phyloP scores from a whole-genome alignment of 129 eudicot species.

The Lactuca sativa region DNA sequence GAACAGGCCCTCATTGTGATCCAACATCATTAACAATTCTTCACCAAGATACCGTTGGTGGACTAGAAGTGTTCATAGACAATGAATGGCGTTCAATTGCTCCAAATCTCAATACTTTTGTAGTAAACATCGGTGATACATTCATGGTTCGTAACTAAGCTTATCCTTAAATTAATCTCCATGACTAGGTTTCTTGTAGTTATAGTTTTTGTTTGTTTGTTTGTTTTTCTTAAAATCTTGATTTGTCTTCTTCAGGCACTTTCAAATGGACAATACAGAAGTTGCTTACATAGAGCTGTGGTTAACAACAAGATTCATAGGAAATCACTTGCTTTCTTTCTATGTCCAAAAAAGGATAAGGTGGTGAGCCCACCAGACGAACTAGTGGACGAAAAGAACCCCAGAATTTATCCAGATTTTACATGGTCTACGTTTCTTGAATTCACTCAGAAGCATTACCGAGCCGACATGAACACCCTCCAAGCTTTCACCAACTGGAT shows the following conservation, averaged over 20 bases:
- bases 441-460: conserved; percentile 64
- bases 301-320: conserved; percentile 55
- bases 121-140: conserved; percentile 66
- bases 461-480: conserved; percentile 69
- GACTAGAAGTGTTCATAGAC: conserved; percentile 66
- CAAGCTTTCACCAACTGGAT: conserved; percentile 56
- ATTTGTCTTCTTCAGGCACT: conserved; percentile 50
- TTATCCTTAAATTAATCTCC: background rate
- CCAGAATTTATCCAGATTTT: conserved; percentile 61
- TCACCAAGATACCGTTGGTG: conserved; percentile 67
- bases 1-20: conserved; percentile 78
- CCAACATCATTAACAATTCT: conserved; percentile 72
- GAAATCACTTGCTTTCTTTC: conserved; percentile 65
- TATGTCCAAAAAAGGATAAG: conserved; percentile 57
- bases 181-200: background rate
- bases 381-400: conserved; percentile 52
- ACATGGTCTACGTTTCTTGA: conserved; percentile 58
- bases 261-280: conserved; percentile 63
- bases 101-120: conserved; percentile 52
- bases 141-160: conserved; percentile 47
- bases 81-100: conserved; percentile 56
- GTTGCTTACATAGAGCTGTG: conserved; percentile 76
- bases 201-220: background rate
- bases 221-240: background rate
- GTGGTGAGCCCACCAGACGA: conserved; percentile 60